A percentile compares a stretch with the other conserved stretches of the same genome.
These are phyloP conservation scores for Melanogaster broomeanus DNA, from an alignment of 768 basidiomycete species.

Conservation along the genomic window DNA sequence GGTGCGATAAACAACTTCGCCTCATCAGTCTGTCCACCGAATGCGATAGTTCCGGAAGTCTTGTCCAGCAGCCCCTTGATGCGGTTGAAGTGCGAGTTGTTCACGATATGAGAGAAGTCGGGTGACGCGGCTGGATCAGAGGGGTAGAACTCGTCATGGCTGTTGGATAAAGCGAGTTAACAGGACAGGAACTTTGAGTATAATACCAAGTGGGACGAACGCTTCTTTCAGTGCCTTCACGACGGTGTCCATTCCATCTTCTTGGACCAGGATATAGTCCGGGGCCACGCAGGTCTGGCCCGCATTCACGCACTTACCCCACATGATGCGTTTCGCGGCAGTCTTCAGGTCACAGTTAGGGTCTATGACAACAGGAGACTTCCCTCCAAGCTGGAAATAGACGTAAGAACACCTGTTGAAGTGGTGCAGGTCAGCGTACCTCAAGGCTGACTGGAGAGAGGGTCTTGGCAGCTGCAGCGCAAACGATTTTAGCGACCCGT, in stretches of 20 bases:
- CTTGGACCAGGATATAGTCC: conserved; percentile 52
- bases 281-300: conserved; percentile 77
- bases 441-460: conserved; percentile 69
- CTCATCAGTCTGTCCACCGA: conserved; percentile 65
- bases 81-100: conserved; percentile 54
- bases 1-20: conserved; percentile 66
- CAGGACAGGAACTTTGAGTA: not conserved
- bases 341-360: conserved; percentile 63
- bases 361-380: conserved; percentile 77
- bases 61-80: conserved; percentile 62
- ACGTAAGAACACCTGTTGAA: not conserved
- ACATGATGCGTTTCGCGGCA: conserved; percentile 71
- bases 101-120: conserved; percentile 54
- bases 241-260: conserved; percentile 39
- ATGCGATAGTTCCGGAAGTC: conserved; percentile 64
- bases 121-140: conserved; percentile 43
- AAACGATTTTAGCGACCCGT: conserved; percentile 66
- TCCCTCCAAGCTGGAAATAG: conserved; percentile 58
- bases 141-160: conserved; percentile 39
- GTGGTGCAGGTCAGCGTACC: conserved; percentile 27
- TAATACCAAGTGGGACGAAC: conserved; percentile 28
- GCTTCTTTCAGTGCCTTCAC: conserved; percentile 43
- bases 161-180: not conserved
- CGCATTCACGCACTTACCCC: conserved; percentile 79
- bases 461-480: conserved; percentile 73